Evolutionary conservation across 1,139 yeast genomes (phyloP), one percentile per base, ranked within the genome.

Genomic region (Candida frijolesensis): DNA sequence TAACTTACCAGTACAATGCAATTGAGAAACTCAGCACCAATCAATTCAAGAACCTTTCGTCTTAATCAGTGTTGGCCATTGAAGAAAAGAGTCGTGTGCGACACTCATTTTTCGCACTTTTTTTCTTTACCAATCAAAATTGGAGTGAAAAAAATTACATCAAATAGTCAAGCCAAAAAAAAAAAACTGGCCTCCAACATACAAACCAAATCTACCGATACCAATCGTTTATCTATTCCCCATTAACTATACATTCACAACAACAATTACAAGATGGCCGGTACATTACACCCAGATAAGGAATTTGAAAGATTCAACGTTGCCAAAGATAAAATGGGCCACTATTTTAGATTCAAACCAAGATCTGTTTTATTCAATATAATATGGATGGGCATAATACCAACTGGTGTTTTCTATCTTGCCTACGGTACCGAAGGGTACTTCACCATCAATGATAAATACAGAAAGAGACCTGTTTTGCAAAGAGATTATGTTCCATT

Each of bases 261-360:
- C 34, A 30, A 11, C 4, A 3, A 30, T 30, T 33, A 32, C 35
- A 37, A 35, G 14, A 76, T 76, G 81, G 81, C 80, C 47, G 74
- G 67, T 51, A 76, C 81, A 45, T 71, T 76, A 58, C 70, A 61
- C 60, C 79, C 78, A 59, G 81, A 76, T 58, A 71, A 70, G 49
- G 77, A 68, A 51, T 68, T 75, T 48, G 75, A 72, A 61, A 68
- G 70, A 57, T 76, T 75, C 68, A 76, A 76, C 59, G 57, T 63
- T 32, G 79, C 79, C 49, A 75, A 70, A 57, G 80, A 76, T 55
- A 69, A 67, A 54, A 58, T 67, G 42, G 80, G 80, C 37, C 71
- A 69, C 59, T 71, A 68, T 64, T 76, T 76, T 65, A 70, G 81
- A 52, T 74, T 76, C 65, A 76, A 67, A 51, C 72, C 79, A 33